These are phyloP conservation scores for Aquilaria malaccensis DNA, from an alignment of 345 rosid genomes.

Conservation along the genomic window DNA sequence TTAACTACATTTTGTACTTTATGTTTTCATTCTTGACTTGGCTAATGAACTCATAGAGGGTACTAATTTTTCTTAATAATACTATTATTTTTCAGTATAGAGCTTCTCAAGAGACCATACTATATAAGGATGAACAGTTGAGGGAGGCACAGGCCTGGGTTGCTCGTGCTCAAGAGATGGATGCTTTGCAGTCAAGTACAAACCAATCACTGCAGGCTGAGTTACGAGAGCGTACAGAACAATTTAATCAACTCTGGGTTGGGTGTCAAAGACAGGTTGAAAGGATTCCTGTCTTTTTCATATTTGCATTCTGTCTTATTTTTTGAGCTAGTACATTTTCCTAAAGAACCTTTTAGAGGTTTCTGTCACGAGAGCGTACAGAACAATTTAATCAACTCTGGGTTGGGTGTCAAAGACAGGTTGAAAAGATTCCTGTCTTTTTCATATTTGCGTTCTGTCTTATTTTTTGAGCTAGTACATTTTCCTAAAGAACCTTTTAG, in stretches of 20 bases:
- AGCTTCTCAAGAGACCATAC: constrained; percentile 77
- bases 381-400: constrained; percentile 90
- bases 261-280: constrained; percentile 95
- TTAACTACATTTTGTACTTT: not conserved
- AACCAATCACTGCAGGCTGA: constrained; percentile 74
- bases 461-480: constrained; percentile 7
- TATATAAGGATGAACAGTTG: constrained; percentile 83
- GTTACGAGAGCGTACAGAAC: constrained; percentile 79
- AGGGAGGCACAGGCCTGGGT: constrained; percentile 78
- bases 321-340: constrained; percentile 3
- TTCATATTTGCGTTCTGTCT: not conserved
- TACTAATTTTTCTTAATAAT: constrained; percentile 16
- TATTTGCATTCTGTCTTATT: not conserved
- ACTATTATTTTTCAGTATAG: constrained; percentile 55
- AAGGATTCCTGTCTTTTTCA: constrained; percentile 10
- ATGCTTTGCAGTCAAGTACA: constrained; percentile 69
- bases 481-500: not conserved
- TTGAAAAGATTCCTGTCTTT: constrained; percentile 20
- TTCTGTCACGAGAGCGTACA: constrained; percentile 47
- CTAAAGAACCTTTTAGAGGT: not conserved
- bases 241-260: constrained; percentile 84
- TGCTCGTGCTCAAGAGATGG: constrained; percentile 81
- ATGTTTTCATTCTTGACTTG: too few relatives aligned
- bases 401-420: constrained; percentile 97
- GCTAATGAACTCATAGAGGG: not conserved